Evolutionary conservation across 164 flowering plant genomes (phyloP).

Genomic region (Amborella trichopoda): DNA sequence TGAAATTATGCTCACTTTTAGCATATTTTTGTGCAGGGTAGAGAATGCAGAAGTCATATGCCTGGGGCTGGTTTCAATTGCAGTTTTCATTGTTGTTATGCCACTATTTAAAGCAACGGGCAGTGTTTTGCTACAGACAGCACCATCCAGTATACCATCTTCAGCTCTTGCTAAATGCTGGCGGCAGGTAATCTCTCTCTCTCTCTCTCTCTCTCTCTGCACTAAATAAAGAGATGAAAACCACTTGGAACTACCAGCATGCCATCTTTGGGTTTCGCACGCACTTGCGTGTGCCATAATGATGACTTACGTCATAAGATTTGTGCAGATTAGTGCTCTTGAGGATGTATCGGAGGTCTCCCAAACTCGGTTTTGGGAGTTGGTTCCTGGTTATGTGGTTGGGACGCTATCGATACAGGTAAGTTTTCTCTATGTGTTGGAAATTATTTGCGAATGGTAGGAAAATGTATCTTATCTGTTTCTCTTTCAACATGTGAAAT

Average conservation of each 20-base stretch:
- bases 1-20: not conserved
- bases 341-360: constrained; percentile 71
- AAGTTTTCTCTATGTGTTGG: not conserved
- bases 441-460: no score
- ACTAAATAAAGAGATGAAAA: no score
- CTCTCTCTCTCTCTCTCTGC: no score
- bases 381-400: constrained; percentile 84
- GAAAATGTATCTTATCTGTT: no score
- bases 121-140: constrained; percentile 77
- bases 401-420: constrained; percentile 78
- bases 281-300: no score
- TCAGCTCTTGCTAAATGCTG: constrained; percentile 79
- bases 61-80: constrained; percentile 74
- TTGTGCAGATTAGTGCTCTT: constrained; percentile 50
- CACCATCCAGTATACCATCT: constrained; percentile 68
- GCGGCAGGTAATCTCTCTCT: constrained; percentile 78
- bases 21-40: constrained; percentile 36
- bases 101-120: constrained; percentile 81
- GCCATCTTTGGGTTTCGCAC: no score
- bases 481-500: not conserved
- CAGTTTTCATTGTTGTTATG: constrained; percentile 77
- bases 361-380: constrained; percentile 89
- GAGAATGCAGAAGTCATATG: constrained; percentile 95
- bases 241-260: no score
- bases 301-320: no score